Base-by-base conservation (phyloP, 306 rosid species). In the Glycine soja region DNA sequence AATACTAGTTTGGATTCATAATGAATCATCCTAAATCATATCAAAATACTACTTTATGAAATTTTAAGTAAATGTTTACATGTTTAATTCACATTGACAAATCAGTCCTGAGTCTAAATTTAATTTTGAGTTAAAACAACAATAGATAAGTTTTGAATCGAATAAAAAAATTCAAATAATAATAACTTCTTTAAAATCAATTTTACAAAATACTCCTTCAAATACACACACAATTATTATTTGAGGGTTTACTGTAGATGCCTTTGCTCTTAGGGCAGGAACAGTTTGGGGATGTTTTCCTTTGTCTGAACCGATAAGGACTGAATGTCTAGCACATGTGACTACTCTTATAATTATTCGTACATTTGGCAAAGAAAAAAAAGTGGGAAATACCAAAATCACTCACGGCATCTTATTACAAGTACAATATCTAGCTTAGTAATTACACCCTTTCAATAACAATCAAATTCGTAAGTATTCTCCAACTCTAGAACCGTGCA, bases 281-380 rank as follows among this genome's bases (percentile, higher is more conserved):
- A 14, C 80, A 74, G 80, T 81, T 66, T 24, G 30, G 53, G 68
- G 71, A 75, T 81, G 85, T 81, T 65, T 70, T 70, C 13, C 45
- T 46, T 54, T 67, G 71, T 81, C 81, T 75, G 85, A 67, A 81
- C 70, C 48, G 10, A 38, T 30, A 63, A 8, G 61, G 2, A 10
- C 48, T n/a, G 63, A 42, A n/a, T 53, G 48, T 18, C 48, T 52
- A 15, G 24, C 50, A 15, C 62, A 51, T 43, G 76, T 65, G 69
- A 65, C 74, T 45, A 34, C 48, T 38, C 34, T 77, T 64, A 8
- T 3, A 34, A 77, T 50, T 38, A 34, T 13, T 15, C 24, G 61
- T 71, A 32, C 43, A 15, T 66, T 32, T 30, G 12, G 30, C 10
- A 2, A 75, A 81, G 11, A 34, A 6, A 64, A 64, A 18, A 10